Evolutionary conservation across 2,329 filamentous ascomycete genomes (phyloP), one percentile per base, ranked within the genome.

Genomic region (Neonectria neomacrospora): DNA sequence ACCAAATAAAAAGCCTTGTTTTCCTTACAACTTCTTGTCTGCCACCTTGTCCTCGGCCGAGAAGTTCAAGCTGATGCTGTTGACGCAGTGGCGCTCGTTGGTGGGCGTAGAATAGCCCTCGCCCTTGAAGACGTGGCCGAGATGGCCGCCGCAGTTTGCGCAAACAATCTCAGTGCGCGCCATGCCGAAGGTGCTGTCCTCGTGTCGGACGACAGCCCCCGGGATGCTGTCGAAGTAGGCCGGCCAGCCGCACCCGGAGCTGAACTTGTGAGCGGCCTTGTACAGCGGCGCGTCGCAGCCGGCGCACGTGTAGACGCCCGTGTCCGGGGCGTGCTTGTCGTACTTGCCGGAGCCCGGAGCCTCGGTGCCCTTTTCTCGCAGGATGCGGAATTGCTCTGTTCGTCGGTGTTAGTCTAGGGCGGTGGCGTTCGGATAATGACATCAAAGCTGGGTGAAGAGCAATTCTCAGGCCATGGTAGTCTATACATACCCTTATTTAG

Each of bases 141-240:
- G 78, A 80, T 97, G 94, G 2, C 96, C 96, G 23, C 96, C 96
- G 76, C 96, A 99, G 78, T 97, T 97, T 67, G 88, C 87, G 80
- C 96, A 99, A 9, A 96, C 90, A 74, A 99, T 99, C 83, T 99
- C 96, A 14, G 89, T 97, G 69, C 96, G 85, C 75, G 84, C 77
- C 92, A 97, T 97, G 50, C 95, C 95, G 54, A 94, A 86, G 0
- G 89, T 83, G 51, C 80, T 82, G 78, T 99, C 96, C 67, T 89
- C 88, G 74, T 95, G 91, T 66, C 95, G 85, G 37, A 88, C 92
- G 12, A 99, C 93, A 1, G 95, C 95, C 2, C 94, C 94, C 0
- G 96, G 95, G 54, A 99, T 88, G 69, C 91, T 95, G 80, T 99
- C 96, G 77, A 95, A 99, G 81, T 98, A 99, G 12, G 96, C 96